phyloP scores from a whole-genome alignment of 768 basidiomycete genomes.

The Termitomyces sp. region DNA sequence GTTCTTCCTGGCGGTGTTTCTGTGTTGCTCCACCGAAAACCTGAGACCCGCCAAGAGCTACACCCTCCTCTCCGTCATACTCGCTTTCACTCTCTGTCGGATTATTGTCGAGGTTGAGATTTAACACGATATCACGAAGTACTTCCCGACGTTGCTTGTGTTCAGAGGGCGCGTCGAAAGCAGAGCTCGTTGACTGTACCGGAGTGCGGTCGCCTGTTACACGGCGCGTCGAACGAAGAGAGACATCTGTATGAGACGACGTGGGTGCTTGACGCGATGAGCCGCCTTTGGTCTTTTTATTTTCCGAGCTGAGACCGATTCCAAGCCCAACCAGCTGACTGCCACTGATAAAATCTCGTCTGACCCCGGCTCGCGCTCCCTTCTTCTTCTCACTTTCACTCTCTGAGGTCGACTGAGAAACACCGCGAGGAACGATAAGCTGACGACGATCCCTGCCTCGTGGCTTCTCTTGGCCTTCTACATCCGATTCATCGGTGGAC shows the following conservation, averaged over 20 bases:
- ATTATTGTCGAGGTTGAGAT: conserved; percentile 14
- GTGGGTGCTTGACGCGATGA: not conserved
- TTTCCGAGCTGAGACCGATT: conserved; percentile 1
- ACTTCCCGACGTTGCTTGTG: conserved; percentile 26
- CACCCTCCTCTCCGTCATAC: conserved; percentile 26
- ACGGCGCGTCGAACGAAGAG: not conserved
- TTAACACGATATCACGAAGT: conserved; percentile 29
- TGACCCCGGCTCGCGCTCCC: not conserved
- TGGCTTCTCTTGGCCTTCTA: conserved; percentile 28
- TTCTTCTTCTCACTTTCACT: conserved; percentile 23
- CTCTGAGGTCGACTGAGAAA: conserved; percentile 36
- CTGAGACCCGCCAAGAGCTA: conserved; percentile 29
- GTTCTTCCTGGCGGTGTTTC: conserved; percentile 3
- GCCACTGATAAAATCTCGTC: not conserved
- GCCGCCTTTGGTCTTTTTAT: not conserved
- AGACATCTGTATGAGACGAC: not conserved
- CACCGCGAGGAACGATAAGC: conserved; percentile 39
- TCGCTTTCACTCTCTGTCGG: conserved; percentile 21
- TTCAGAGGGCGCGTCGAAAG: conserved; percentile 14
- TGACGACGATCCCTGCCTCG: conserved; percentile 31
- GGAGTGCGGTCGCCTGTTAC: not conserved
- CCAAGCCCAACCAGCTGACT: conserved; percentile 9
- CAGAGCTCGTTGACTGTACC: not conserved
- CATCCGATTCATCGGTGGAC: conserved; percentile 38
- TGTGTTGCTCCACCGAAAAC: conserved; percentile 5